phyloP scores from a whole-genome alignment of 2,329 filamentous ascomycete species.

The Paecilomyces formosus region DNA sequence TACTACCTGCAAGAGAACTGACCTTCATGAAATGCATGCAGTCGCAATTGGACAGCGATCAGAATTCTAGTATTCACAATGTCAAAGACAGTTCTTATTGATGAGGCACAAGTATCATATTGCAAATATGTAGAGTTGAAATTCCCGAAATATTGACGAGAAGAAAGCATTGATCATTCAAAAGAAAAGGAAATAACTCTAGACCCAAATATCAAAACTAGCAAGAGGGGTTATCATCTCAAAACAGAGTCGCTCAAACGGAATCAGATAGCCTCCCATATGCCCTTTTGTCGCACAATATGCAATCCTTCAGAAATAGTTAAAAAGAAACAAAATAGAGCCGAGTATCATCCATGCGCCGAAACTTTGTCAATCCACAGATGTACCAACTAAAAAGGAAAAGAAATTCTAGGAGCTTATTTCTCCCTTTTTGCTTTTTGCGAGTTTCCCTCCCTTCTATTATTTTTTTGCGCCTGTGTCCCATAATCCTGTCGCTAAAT shows the following conservation, averaged over 20 bases:
- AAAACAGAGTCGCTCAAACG: neutral
- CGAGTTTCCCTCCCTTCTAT: neutral
- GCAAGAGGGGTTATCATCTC: neutral
- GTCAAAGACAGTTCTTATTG: neutral
- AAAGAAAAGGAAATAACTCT: neutral
- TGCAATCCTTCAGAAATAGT: neutral
- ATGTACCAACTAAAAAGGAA: neutral
- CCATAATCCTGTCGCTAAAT: neutral
- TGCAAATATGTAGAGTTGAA: neutral
- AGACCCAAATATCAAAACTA: neutral
- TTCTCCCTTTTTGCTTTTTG: neutral
- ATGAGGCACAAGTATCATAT: neutral
- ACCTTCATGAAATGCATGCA: too few relatives aligned
- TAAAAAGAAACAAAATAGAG: slow-evolving; percentile 2
- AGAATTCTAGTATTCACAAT: neutral
- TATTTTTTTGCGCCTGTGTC: neutral
- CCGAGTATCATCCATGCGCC: slow-evolving; percentile 1
- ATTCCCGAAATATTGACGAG: neutral
- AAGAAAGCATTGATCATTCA: neutral
- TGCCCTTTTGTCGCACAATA: slow-evolving; percentile 13
- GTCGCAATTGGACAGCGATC: neutral
- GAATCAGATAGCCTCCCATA: slow-evolving; percentile 25
- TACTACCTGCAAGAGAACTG: too few relatives aligned
- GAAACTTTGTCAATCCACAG: slow-evolving; percentile 1
- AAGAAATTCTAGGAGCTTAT: neutral